Evolutionary conservation across 352 stramenopile species (phyloP).

Genomic region (Phytophthora ohioensis): DNA sequence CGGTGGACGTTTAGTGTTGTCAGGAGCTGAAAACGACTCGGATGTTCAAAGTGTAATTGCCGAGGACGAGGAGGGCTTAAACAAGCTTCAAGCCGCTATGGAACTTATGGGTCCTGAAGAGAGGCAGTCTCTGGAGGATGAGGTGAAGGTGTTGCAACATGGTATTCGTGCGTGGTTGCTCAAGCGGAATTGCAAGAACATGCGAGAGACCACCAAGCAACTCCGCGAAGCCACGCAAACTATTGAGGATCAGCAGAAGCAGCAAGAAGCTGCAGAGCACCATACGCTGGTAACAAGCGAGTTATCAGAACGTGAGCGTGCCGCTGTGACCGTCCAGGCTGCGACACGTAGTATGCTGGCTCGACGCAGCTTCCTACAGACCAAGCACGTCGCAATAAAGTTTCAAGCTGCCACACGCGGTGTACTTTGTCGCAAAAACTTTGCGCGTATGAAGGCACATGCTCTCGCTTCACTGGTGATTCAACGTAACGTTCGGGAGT

Average conservation of each 20-base stretch:
- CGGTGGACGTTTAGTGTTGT: conserved; percentile 35
- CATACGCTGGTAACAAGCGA: conserved; percentile 28
- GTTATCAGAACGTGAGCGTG: conserved; percentile 69
- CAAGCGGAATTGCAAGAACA: conserved; percentile 88
- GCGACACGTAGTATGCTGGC: conserved; percentile 87
- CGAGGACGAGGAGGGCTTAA: conserved; percentile 78
- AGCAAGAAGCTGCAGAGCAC: conserved; percentile 42
- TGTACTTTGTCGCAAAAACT: conserved; percentile 87
- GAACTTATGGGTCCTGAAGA: conserved; percentile 90
- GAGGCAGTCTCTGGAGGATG: conserved; percentile 84
- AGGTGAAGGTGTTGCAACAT: conserved; percentile 87
- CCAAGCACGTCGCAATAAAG: conserved; percentile 88
- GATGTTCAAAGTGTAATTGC: conserved; percentile 89
- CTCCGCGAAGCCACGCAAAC: conserved; percentile 77
- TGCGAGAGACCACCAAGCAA: conserved; percentile 87
- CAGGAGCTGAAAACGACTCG: conserved; percentile 62
- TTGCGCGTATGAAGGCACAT: conserved; percentile 87
- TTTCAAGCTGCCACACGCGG: conserved; percentile 86
- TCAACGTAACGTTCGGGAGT: conserved; percentile 87
- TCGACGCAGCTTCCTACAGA: conserved; percentile 84
- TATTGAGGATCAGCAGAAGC: conserved; percentile 69
- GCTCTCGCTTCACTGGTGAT: conserved; percentile 87
- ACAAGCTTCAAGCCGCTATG: conserved; percentile 84
- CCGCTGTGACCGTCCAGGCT: conserved; percentile 86
- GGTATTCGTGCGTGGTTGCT: conserved; percentile 91